Base-by-base conservation (phyloP, 495 filamentous ascomycete species). In the Penicillium arizonense region DNA sequence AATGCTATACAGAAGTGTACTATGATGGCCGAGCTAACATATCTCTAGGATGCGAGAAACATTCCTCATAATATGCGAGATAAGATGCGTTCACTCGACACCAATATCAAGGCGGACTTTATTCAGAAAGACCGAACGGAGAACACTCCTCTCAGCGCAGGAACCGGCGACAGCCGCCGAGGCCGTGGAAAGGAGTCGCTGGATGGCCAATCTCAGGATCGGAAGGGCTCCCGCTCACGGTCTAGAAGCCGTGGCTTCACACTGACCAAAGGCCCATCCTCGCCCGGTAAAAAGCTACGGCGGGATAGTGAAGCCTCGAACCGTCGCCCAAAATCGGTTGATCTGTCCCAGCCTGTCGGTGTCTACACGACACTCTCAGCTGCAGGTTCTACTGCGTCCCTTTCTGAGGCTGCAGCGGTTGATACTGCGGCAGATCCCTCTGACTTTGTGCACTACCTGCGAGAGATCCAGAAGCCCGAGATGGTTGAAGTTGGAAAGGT, bases 101-200 rank as follows among this genome's bases (percentile, higher is more conserved):
- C 87, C 49, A 88, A 87, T 24, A 90, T 98, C 70, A 98, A 98
- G 71, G 87, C 87, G 56, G 91, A 98, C 54, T 96, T 98, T 56
- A 90, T 97, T 60, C 82, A 86, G 53, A 90, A 96, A 62, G 88
- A 96, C 62, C 87, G 85, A 71, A 82, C 84, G 1, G 87, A 88
- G 56, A 85, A 74, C 42, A 66, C 71, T 4, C 69, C 74, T 9
- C 62, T 61, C 52, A 73, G 70, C 16, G 66, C 57, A 12, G 64
- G 65, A 24, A 55, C 65, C 3, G 56, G 56, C 46, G 65, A 59
- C n/a, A 75, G 78, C 39, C 75, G 77, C 37, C 74, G 56, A 50
- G 74, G 70, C 52, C 72, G 67, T 34, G 65, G 65, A n/a, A 74
- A 72, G 14, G 72, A 75, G 18, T 62, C 64, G 21, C 73, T 69